phyloP scores from a whole-genome alignment of 2,329 filamentous ascomycete species.

The Exophiala phaeomuriformis region DNA sequence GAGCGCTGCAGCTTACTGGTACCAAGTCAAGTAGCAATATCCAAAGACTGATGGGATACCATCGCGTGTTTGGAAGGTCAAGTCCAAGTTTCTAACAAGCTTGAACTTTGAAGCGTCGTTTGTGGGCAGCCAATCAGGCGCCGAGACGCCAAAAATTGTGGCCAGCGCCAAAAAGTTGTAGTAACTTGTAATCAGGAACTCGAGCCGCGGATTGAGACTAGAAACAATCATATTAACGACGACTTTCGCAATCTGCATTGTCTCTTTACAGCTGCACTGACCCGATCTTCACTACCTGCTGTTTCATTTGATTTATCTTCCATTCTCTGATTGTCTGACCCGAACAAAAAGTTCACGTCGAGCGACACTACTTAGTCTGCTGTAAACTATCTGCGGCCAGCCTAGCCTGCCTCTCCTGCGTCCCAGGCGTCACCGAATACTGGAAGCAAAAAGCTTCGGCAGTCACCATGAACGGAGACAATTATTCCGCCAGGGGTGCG shows the following conservation, averaged over 20 bases:
- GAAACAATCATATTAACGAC: not conserved
- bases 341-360: not conserved
- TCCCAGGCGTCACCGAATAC: not conserved
- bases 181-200: no score
- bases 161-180: not conserved
- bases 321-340: no score
- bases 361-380: no score
- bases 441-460: not conserved
- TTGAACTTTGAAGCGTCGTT: not conserved
- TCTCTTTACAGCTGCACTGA: not conserved
- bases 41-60: no score
- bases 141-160: not conserved
- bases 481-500: conserved; percentile 70
- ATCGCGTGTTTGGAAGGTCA: no score
- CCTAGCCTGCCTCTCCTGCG: not conserved
- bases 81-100: not conserved
- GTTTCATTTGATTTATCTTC: not conserved
- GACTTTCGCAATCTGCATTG: not conserved
- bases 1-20: no score
- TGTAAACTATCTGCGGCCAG: no score
- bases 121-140: not conserved
- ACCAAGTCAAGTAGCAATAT: no score
- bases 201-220: no score
- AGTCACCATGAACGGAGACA: conserved; percentile 72
- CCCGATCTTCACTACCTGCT: not conserved